Base-by-base conservation (phyloP, 202 grass and related monocot genomes). In the Bolboschoenoplectus hybrid region DNA sequence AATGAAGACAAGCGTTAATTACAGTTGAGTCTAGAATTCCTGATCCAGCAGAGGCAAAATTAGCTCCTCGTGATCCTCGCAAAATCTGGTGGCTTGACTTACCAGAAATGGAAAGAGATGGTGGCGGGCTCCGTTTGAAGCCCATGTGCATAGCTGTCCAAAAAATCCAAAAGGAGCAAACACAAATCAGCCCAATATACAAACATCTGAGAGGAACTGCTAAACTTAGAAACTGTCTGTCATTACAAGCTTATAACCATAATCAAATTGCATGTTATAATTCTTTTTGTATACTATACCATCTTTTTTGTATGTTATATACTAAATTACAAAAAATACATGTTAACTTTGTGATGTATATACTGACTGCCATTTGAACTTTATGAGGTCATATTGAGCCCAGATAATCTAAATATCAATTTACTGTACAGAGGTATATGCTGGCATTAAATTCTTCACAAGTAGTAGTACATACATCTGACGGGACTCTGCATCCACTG, bases 21-120 rank as follows among this genome's bases (percentile, higher is more conserved):
- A 98, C 97, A 16, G 90, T 92, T 7, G 92, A 86, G 82, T 92
- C 92, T 0, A 94, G 87, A 87, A 98, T 70, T 87, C 97, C 97
- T 35, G 97, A 98, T 82, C 97, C 97, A 55, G 91, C 97, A 47
- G 97, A 96, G 46, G 97, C 97, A 17, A 98, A 98, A 89, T 98
- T 98, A 3, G 62, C 88, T 53, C 97, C 97, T 72, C 74, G 85
- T 5, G 87, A 71, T 5, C 97, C 93, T 57, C 77, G 72, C 17
- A 88, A 63, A 41, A 91, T 82, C 76, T 87, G 93, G 44, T 81
- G 88, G 86, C 88, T 89, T 49, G 85, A 90, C 13, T 86, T 91
- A 74, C 91, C 91, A 6, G 84, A 70, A 41, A 94, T 79, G n/a
- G 89, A 93, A 81, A 96, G 93, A 85, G 82, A 98, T 5, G 97